Conservation (phyloP, 2,329 filamentous ascomycete genomes). For the Colletotrichum orchidophilum region DNA sequence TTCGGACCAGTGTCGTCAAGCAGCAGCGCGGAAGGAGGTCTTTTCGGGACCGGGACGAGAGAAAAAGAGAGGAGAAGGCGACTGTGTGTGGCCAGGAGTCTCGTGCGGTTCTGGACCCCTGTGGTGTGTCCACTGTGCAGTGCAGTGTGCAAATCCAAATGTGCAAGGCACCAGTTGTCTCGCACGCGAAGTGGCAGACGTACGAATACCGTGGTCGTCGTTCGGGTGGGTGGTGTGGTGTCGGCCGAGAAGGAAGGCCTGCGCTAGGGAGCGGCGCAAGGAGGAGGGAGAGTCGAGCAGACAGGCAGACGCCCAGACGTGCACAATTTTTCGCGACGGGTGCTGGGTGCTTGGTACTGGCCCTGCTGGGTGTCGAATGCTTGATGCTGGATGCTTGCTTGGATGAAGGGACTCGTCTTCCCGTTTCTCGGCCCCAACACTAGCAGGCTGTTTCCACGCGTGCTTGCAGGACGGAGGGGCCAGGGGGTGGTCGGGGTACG, state of each 20-base stretch:
- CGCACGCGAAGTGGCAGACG: neutral
- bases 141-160: slow-evolving; percentile 1
- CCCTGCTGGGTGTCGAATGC: neutral
- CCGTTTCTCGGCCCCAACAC: slow-evolving; percentile 4
- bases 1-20: slow-evolving; percentile 25
- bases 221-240: slow-evolving; percentile 15
- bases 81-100: slow-evolving; percentile 3
- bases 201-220: no score
- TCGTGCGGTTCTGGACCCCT: neutral
- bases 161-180: neutral
- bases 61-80: slow-evolving; percentile 13
- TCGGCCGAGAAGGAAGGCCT: slow-evolving; percentile 23
- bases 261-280: slow-evolving; percentile 1
- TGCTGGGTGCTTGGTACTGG: neutral
- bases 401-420: slow-evolving; percentile 21
- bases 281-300: neutral
- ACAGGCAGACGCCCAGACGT: neutral
- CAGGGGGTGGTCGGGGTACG: slow-evolving; percentile 21
- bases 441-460: slow-evolving; percentile 33
- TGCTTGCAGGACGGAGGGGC: slow-evolving; percentile 28
- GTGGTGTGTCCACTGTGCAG: slow-evolving; percentile 12
- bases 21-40: slow-evolving; percentile 15
- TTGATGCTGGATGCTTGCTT: slow-evolving; percentile 7
- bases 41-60: slow-evolving; percentile 23
- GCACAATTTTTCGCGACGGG: slow-evolving; percentile 20